phyloP scores from a whole-genome alignment of 768 basidiomycete species.

The Hygrocybe punicea region DNA sequence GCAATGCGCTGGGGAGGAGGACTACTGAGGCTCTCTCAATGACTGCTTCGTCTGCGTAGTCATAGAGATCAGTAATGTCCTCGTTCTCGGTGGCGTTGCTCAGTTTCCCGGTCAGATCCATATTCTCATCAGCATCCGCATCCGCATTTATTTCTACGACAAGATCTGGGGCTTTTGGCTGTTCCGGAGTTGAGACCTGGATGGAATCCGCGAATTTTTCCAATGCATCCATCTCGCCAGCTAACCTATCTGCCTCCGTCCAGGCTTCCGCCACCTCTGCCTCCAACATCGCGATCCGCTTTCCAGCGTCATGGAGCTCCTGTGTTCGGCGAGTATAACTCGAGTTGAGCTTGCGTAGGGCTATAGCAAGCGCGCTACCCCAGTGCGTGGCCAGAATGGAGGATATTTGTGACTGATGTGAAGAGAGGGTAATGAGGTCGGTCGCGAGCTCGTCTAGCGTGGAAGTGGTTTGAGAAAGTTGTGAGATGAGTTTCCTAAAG shows the following conservation, averaged over 20 bases:
- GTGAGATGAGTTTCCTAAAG: conserved; percentile 45
- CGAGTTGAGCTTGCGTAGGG: conserved; percentile 73
- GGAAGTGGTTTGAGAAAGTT: conserved; percentile 57
- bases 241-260: conserved; percentile 71
- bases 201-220: conserved; percentile 34
- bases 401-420: conserved; percentile 64
- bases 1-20: conserved; percentile 23
- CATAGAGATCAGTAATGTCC: conserved; percentile 14
- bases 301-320: conserved; percentile 50
- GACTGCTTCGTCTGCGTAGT: conserved; percentile 32
- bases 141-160: not conserved
- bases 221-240: conserved; percentile 65
- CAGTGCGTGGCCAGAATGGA: conserved; percentile 62
- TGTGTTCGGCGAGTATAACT: conserved; percentile 64
- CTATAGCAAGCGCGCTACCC: conserved; percentile 74
- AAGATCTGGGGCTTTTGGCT: not conserved
- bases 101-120: not conserved
- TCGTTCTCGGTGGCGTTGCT: not conserved
- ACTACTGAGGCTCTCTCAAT: conserved; percentile 50
- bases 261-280: conserved; percentile 78
- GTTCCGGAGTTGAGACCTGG: conserved; percentile 29
- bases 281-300: conserved; percentile 53
- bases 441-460: conserved; percentile 57
- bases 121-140: not conserved
- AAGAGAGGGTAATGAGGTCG: conserved; percentile 54